Conservation (phyloP, 129 eudicot genomes). For the Tagetes patula region DNA sequence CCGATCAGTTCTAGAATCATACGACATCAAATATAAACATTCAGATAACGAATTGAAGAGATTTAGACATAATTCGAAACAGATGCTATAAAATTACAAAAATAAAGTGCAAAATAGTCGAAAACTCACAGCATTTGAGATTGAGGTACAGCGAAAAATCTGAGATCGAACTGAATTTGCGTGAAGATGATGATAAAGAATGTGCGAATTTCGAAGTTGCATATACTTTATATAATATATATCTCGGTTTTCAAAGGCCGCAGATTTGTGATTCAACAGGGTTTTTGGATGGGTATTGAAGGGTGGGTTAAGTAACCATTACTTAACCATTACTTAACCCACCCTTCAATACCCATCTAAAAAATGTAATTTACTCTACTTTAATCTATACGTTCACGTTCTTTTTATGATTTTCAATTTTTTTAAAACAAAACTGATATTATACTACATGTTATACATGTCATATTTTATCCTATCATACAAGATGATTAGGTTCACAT, state of each 20-base stretch:
- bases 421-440: no score
- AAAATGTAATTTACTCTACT: no score
- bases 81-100: background rate
- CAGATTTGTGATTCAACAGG: background rate
- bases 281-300: no score
- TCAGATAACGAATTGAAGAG: background rate
- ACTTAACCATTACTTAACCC: no score
- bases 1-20: background rate
- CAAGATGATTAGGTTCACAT: no score
- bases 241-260: background rate
- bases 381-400: no score
- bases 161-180: slow-evolving; percentile 1
- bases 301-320: no score
- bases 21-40: background rate
- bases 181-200: slow-evolving; percentile 17
- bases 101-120: background rate
- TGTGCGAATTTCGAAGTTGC: slow-evolving; percentile 28
- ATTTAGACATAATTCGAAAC: background rate
- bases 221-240: background rate
- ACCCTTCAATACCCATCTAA: no score
- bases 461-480: no score
- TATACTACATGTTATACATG: no score
- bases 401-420: no score
- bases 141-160: slow-evolving; percentile 6
- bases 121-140: slow-evolving; percentile 39